These are phyloP conservation scores for Kwoniella sp. DNA, from an alignment of 768 basidiomycete species.

Conservation along the genomic window DNA sequence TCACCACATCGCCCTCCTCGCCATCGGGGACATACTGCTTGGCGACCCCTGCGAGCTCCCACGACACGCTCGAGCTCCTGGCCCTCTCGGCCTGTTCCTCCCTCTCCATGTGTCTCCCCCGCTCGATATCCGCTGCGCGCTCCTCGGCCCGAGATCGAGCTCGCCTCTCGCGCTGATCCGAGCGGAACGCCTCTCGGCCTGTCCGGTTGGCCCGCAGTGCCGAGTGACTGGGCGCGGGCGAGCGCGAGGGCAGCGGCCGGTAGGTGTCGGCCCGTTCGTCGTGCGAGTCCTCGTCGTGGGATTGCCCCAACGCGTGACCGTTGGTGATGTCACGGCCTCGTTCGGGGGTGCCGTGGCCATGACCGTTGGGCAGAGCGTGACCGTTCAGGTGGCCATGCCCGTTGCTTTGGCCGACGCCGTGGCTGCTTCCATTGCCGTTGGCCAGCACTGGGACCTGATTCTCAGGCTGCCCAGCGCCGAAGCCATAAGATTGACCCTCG, in stretches of 20 bases:
- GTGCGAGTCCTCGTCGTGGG: background rate
- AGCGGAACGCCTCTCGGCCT: conserved; percentile 2
- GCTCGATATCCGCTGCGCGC: conserved; percentile 3
- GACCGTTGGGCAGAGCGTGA: background rate
- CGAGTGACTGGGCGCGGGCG: background rate
- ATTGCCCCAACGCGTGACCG: no score
- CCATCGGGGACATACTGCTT: conserved; percentile 13
- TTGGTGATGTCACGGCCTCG: no score
- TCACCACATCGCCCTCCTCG: conserved; percentile 4
- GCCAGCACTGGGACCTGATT: background rate
- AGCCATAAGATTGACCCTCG: background rate
- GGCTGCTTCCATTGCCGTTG: no score
- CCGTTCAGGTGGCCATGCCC: background rate
- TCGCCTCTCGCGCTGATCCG: background rate
- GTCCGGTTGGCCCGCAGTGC: background rate
- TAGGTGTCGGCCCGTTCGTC: background rate
- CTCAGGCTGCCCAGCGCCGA: no score
- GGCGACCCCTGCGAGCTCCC: conserved; percentile 9
- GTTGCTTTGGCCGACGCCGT: no score
- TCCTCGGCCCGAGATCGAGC: conserved; percentile 10
- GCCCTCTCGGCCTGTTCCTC: conserved; percentile 10
- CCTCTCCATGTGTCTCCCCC: conserved; percentile 12
- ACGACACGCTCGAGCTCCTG: conserved; percentile 10
- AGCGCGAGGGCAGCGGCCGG: background rate
- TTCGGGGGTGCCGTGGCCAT: background rate